These are phyloP conservation scores for Pythium scleroteichum DNA, from an alignment of 352 stramenopile species.

Conservation along the genomic window DNA sequence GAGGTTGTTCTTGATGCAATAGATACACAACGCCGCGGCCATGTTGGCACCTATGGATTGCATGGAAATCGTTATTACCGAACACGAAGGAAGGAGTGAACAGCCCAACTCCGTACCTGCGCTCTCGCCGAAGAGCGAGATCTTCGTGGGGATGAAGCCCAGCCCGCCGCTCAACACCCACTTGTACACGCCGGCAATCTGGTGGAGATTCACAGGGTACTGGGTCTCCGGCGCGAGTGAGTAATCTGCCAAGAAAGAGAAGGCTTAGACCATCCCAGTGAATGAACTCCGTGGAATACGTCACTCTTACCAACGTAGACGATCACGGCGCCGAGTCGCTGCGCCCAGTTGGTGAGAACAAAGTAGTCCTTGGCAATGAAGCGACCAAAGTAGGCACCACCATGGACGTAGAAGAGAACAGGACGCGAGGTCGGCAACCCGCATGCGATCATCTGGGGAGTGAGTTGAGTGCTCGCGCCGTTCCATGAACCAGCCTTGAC, in stretches of 20 bases:
- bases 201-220: slow-evolving; percentile 76
- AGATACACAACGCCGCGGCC: slow-evolving; percentile 78
- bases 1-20: slow-evolving; percentile 80
- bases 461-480: slow-evolving; percentile 50
- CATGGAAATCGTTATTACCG: slow-evolving; percentile 3
- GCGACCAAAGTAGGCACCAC: slow-evolving; percentile 85
- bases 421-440: slow-evolving; percentile 65
- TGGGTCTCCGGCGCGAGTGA: slow-evolving; percentile 77
- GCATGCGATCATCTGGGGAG: slow-evolving; percentile 64
- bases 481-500: slow-evolving; percentile 75
- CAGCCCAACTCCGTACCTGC: too few relatives aligned
- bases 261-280: neutral
- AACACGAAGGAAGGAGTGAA: too few relatives aligned
- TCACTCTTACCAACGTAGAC: slow-evolving; percentile 77
- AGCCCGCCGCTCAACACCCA: slow-evolving; percentile 75
- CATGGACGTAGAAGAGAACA: slow-evolving; percentile 87
- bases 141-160: slow-evolving; percentile 65
- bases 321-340: slow-evolving; percentile 72
- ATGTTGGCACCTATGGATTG: slow-evolving; percentile 75
- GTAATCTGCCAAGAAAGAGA: slow-evolving; percentile 58
- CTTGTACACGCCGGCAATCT: slow-evolving; percentile 86
- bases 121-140: slow-evolving; percentile 84
- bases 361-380: slow-evolving; percentile 87
- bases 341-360: slow-evolving; percentile 74
- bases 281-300: neutral